Base-by-base conservation (phyloP, 495 filamentous ascomycete genomes). In the Terfezia boudieri region DNA sequence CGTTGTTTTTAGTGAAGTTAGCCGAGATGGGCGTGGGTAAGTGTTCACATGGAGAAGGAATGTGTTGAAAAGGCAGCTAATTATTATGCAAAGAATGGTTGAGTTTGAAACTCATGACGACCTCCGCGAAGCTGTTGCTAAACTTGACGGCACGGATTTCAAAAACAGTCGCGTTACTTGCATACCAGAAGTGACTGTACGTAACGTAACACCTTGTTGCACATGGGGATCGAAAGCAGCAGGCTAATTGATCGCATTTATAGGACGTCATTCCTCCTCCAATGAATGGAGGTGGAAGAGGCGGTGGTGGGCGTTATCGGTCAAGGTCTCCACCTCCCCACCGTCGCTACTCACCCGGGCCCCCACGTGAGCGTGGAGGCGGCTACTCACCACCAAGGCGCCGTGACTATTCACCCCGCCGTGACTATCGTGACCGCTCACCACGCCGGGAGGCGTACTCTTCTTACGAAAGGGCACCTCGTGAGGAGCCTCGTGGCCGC, bases 1-100 rank as follows among this genome's bases (percentile, higher is more conserved):
- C 68, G 90, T 99, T 60, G 90, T 99, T 57, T 99, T 93, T 66
- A 94, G 87, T 53, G 90, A 99, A 71, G 88, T 92, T 32, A 82
- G 81, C 66, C 84, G 83, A 58, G 84, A 86, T 69, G 86, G 87
- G 58, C 84, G 81, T 78, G 90, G 90, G 92, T 96, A 69, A 69
- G 86, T 75, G 57, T 53, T 51, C 26, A 32, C 26, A 32, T 32
- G 26, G 26, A 32, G 26, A 32, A 32, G 26, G 26, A 5, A 4
- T 32, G 4, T 32, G 26, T 32, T 32, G 26, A 7, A 1, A 32
- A 32, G 7, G 4, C 7, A 1, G 4, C 26, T 32, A 32, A 32
- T 7, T 4, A 0, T 32, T 32, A 1, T 32, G 67, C 71, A 55
- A 70, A 96, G 92, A 66, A 95, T 95, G 69, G 90, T 98, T 61